A percentile compares a stretch with the other conserved stretches of the same genome.
phyloP scores from a whole-genome alignment of 2,329 filamentous ascomycete species.

The Phyllosticta citriasiana region DNA sequence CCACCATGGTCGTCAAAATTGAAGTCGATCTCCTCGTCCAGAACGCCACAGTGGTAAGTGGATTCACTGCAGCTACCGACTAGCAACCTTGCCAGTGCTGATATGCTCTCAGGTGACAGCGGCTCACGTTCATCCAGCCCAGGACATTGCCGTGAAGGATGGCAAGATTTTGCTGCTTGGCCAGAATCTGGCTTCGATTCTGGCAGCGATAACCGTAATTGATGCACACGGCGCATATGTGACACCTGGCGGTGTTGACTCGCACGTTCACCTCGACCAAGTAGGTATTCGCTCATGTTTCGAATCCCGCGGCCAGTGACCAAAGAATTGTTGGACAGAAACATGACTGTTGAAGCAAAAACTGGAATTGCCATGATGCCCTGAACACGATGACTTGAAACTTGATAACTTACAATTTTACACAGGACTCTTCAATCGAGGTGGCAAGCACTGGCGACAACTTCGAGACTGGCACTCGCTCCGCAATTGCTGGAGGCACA shows the following conservation, averaged over 20 bases:
- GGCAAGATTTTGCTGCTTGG: conserved; percentile 40
- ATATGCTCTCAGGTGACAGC: conserved; percentile 24
- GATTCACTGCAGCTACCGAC: background rate
- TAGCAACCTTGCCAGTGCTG: conserved; percentile 22
- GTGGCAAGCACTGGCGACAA: conserved; percentile 22
- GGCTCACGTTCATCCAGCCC: conserved; percentile 33
- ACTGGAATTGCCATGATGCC: too few relatives aligned
- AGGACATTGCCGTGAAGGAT: conserved; percentile 39
- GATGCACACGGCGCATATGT: conserved; percentile 38
- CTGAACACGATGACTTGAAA: background rate
- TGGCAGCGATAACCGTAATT: conserved; percentile 27
- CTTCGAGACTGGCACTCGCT: conserved; percentile 42
- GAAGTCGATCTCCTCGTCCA: conserved; percentile 32
- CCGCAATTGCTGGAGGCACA: conserved; percentile 45
- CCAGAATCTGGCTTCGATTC: conserved; percentile 22
- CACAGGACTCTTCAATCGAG: background rate
- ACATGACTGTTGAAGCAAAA: too few relatives aligned
- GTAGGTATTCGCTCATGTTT: conserved; percentile 20
- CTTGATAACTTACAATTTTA: background rate
- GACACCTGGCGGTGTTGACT: conserved; percentile 40
- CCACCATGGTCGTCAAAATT: conserved; percentile 11
- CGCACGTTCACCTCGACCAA: conserved; percentile 41
- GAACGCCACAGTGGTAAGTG: conserved; percentile 33
- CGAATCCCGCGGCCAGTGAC: background rate
- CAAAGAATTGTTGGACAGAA: too few relatives aligned